These are phyloP conservation scores for Phytophthora syringae DNA, from an alignment of 352 stramenopile genomes.

Conservation along the genomic window DNA sequence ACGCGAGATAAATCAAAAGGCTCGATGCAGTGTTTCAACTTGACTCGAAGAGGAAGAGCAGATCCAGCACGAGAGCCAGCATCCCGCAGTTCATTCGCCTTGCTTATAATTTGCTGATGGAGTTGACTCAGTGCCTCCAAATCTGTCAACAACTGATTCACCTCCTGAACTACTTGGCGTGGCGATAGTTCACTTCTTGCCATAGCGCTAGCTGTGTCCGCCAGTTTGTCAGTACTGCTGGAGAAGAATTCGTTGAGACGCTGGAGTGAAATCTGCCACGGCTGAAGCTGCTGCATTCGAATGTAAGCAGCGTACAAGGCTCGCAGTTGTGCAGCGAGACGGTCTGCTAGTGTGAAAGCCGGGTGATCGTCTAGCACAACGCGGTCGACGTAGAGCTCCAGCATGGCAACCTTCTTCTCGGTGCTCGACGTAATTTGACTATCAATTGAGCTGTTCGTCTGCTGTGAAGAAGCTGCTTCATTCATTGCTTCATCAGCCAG, in stretches of 20 bases:
- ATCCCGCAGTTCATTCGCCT: conserved; percentile 60
- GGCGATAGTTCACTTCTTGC: conserved; percentile 18
- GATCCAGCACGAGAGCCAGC: conserved; percentile 17
- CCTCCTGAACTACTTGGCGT: conserved; percentile 34
- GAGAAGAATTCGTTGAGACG: conserved; percentile 55
- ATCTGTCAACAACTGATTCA: conserved; percentile 43
- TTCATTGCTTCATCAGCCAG: neutral
- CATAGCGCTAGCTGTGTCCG: neutral
- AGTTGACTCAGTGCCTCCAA: conserved; percentile 58
- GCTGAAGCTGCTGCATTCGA: conserved; percentile 54
- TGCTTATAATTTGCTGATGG: conserved; percentile 60
- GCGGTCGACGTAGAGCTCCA: conserved; percentile 62
- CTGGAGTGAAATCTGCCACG: conserved; percentile 53
- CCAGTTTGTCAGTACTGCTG: conserved; percentile 13
- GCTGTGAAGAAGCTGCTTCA: neutral
- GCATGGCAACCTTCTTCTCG: conserved; percentile 22
- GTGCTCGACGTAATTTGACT: neutral
- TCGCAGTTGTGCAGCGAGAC: conserved; percentile 66
- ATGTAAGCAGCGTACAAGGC: conserved; percentile 64
- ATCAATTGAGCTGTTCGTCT: neutral
- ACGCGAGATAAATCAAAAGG: conserved; percentile 45
- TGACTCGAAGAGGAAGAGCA: conserved; percentile 10
- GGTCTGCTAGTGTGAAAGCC: conserved; percentile 68
- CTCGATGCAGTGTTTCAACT: conserved; percentile 30
- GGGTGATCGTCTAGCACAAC: conserved; percentile 83